These are phyloP conservation scores for Daldinia concentrica DNA, from an alignment of 495 filamentous ascomycete genomes.

Conservation along the genomic window DNA sequence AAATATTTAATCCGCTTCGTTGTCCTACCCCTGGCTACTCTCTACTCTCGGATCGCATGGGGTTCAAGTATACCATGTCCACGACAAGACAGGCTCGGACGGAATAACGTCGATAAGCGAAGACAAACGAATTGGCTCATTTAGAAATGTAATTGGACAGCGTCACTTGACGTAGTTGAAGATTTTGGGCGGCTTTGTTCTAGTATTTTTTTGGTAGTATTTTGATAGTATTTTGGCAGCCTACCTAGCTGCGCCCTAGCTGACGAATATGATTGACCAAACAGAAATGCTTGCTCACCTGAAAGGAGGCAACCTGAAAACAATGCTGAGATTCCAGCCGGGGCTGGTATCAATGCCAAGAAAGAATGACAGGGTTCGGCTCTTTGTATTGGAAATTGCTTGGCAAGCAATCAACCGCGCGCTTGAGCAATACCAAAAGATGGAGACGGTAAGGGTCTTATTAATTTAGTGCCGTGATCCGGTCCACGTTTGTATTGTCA, in stretches of 20 bases:
- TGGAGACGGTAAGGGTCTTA: slow-evolving; percentile 22
- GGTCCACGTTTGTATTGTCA: slow-evolving; percentile 7
- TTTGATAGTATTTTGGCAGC: slow-evolving; percentile 4
- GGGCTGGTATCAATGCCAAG: slow-evolving; percentile 34
- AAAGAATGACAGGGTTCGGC: slow-evolving; percentile 18
- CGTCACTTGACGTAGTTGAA: slow-evolving; percentile 28
- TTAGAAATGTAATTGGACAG: slow-evolving; percentile 26
- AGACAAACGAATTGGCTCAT: slow-evolving; percentile 26
- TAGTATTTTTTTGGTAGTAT: not conserved
- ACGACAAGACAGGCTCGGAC: slow-evolving; percentile 2
- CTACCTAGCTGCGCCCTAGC: slow-evolving; percentile 32
- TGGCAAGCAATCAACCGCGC: slow-evolving; percentile 40
- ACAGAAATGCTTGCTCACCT: slow-evolving; percentile 33
- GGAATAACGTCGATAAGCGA: slow-evolving; percentile 4
- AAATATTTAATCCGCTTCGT: not conserved
- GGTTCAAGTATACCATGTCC: slow-evolving; percentile 5
- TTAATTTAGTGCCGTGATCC: slow-evolving; percentile 36
- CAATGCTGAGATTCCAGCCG: slow-evolving; percentile 8
- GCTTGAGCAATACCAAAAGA: slow-evolving; percentile 35
- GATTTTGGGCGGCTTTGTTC: slow-evolving; percentile 24
- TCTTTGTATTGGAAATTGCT: slow-evolving; percentile 25
- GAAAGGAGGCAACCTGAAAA: slow-evolving; percentile 24
- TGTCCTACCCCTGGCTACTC: slow-evolving; percentile 20
- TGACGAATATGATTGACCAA: slow-evolving; percentile 33
- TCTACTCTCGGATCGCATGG: slow-evolving; percentile 32